These are phyloP conservation scores for Elongisporangium anandrum DNA, from an alignment of 352 stramenopile genomes.

Conservation along the genomic window DNA sequence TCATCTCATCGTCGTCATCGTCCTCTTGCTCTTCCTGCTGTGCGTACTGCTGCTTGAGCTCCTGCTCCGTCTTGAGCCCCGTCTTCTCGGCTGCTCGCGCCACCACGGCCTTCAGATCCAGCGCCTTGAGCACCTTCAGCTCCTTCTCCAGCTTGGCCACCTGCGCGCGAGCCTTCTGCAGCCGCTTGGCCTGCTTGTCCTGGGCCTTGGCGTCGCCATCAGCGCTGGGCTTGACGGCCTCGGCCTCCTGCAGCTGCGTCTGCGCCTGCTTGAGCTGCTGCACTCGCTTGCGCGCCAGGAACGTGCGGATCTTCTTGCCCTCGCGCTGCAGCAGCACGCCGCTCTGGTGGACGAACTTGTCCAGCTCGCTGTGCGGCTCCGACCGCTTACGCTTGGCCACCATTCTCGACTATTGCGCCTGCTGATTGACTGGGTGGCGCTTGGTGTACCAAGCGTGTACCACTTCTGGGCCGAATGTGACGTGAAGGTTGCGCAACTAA, in stretches of 20 bases:
- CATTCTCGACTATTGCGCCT: not conserved
- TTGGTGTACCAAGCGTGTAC: too few relatives aligned
- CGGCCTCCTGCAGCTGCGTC: constrained; percentile 20
- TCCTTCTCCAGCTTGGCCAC: constrained; percentile 47
- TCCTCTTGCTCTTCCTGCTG: constrained; percentile 13
- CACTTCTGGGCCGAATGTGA: too few relatives aligned
- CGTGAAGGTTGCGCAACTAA: too few relatives aligned
- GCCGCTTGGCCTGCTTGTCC: constrained; percentile 33
- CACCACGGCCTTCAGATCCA: constrained; percentile 50
- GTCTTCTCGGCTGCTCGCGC: constrained; percentile 34
- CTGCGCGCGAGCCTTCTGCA: constrained; percentile 34
- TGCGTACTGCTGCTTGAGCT: constrained; percentile 10
- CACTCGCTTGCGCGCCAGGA: constrained; percentile 59
- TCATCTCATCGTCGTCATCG: constrained; percentile 10
- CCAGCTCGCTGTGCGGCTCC: constrained; percentile 44
- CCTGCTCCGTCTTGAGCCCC: constrained; percentile 25
- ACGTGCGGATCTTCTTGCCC: constrained; percentile 66
- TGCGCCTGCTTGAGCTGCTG: constrained; percentile 70
- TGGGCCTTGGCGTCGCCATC: constrained; percentile 20
- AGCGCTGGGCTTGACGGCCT: not conserved
- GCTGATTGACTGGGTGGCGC: too few relatives aligned
- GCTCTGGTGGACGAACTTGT: constrained; percentile 75
- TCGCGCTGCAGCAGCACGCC: constrained; percentile 63
- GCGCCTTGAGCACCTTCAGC: constrained; percentile 45
- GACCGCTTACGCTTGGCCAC: constrained; percentile 51